Conservation (phyloP, 495 filamentous ascomycete species). For the Chaetomidium leptoderma region DNA sequence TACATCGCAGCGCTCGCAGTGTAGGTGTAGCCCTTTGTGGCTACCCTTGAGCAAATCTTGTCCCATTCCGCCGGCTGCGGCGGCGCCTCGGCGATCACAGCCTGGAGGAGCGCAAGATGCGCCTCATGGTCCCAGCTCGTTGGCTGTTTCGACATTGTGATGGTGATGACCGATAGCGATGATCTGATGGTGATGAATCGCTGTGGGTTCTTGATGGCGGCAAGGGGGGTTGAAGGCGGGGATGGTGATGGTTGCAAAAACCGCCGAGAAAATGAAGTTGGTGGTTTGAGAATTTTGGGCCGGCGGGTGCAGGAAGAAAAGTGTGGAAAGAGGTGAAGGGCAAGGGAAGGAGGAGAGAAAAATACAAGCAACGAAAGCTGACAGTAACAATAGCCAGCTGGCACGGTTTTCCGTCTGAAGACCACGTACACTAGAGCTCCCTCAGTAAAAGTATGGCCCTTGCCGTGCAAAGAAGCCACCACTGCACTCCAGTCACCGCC, state of each 20-base stretch:
- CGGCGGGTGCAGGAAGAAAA: background rate
- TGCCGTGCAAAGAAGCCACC: constrained; percentile 13
- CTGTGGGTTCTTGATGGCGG: no score
- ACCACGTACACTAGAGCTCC: constrained; percentile 31
- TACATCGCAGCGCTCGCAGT: constrained; percentile 31
- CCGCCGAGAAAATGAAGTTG: background rate
- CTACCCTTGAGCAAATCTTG: constrained; percentile 17
- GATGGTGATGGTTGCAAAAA: background rate
- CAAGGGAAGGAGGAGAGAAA: background rate
- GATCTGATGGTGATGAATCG: no score
- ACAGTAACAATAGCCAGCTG: background rate
- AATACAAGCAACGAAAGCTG: background rate
- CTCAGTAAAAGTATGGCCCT: constrained; percentile 28
- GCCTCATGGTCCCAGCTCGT: constrained; percentile 35
- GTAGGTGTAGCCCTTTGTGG: constrained; percentile 28
- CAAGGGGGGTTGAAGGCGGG: background rate
- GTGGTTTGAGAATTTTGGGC: no score
- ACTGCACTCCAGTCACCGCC: constrained; percentile 21
- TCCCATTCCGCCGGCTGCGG: constrained; percentile 25
- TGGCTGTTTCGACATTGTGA: constrained; percentile 22
- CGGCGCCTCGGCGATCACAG: constrained; percentile 24
- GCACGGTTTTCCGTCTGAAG: background rate
- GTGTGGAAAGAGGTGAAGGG: background rate
- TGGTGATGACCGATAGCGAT: no score
- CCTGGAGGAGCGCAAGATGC: constrained; percentile 33